A percentile compares a stretch with the other conserved stretches of the same genome.
Evolutionary conservation across 2,329 filamentous ascomycete genomes (phyloP).

Genomic region (Pseudomassariella vexata): DNA sequence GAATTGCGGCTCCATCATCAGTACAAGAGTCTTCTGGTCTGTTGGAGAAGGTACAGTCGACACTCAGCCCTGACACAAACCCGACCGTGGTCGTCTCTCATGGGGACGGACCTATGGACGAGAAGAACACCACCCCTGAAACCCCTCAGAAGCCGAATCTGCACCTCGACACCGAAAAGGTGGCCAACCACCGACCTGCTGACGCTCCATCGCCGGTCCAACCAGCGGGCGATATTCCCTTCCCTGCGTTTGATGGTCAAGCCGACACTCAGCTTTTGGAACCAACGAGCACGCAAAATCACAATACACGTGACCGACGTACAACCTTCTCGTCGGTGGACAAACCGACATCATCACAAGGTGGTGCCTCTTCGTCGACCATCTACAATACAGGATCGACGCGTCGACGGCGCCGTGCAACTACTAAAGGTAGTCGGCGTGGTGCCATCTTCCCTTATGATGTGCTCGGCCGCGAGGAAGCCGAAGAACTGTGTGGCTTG

Average conservation of each 20-base stretch:
- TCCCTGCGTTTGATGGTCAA: slow-evolving; percentile 40
- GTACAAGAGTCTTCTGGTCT: slow-evolving; percentile 16
- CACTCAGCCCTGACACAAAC: slow-evolving; percentile 10
- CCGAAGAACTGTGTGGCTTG: slow-evolving; percentile 74
- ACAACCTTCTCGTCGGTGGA: slow-evolving; percentile 52
- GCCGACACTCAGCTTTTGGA: slow-evolving; percentile 16
- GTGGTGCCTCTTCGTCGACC: slow-evolving; percentile 22
- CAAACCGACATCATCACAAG: slow-evolving; percentile 32
- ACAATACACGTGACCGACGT: slow-evolving; percentile 40
- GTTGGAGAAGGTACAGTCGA: slow-evolving; percentile 16
- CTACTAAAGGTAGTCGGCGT: slow-evolving; percentile 62
- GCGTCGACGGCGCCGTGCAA: slow-evolving; percentile 60
- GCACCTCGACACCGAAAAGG: slow-evolving; percentile 14
- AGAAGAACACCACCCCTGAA: slow-evolving; percentile 14
- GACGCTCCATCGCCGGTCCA: slow-evolving; percentile 37
- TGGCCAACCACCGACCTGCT: slow-evolving; percentile 14
- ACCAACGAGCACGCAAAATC: slow-evolving; percentile 20
- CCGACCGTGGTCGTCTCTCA: slow-evolving; percentile 12
- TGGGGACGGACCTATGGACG: slow-evolving; percentile 13
- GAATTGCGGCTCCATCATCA: slow-evolving; percentile 19
- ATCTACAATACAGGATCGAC: slow-evolving; percentile 37
- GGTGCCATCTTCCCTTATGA: slow-evolving; percentile 65
- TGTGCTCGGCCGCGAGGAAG: slow-evolving; percentile 66
- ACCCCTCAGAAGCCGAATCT: slow-evolving; percentile 12
- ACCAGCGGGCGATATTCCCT: slow-evolving; percentile 35